Conservation (phyloP, 352 stramenopile genomes). For the Aphanomyces invadans region DNA sequence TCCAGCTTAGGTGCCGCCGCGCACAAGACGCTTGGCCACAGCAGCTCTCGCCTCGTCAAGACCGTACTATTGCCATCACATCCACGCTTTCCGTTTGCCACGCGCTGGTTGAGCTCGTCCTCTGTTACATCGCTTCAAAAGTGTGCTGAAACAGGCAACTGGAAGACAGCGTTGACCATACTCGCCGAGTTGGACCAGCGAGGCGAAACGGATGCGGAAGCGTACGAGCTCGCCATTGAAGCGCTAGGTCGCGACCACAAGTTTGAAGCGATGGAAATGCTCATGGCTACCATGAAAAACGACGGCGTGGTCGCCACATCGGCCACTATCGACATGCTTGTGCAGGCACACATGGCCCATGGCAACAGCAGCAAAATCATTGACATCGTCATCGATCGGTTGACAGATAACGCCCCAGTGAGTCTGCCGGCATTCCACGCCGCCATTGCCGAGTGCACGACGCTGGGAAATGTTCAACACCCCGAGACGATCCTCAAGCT, state of each 20-base stretch:
- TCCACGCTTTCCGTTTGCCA: background rate
- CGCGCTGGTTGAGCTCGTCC: constrained; percentile 3
- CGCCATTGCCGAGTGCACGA: constrained; percentile 62
- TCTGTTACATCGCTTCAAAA: background rate
- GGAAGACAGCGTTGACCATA: constrained; percentile 12
- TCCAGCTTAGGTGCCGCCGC: background rate
- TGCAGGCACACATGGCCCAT: constrained; percentile 66
- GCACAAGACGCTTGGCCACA: background rate
- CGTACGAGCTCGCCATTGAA: constrained; percentile 78
- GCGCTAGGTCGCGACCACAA: constrained; percentile 73
- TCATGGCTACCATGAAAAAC: constrained; percentile 72
- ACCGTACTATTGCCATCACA: background rate
- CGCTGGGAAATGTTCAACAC: constrained; percentile 42
- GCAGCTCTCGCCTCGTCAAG: background rate
- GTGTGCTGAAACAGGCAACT: constrained; percentile 6
- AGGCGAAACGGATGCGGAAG: constrained; percentile 36
- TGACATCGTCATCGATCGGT: constrained; percentile 37
- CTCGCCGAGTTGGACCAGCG: constrained; percentile 13
- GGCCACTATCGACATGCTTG: constrained; percentile 68
- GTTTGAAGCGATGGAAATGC: constrained; percentile 58
- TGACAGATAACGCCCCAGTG: constrained; percentile 40
- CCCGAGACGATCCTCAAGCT: constrained; percentile 45
- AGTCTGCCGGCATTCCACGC: constrained; percentile 65
- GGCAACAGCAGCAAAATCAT: constrained; percentile 59
- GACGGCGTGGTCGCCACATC: constrained; percentile 54